phyloP scores from a whole-genome alignment of 345 rosid species.

The Eucalyptus cladocalyx region DNA sequence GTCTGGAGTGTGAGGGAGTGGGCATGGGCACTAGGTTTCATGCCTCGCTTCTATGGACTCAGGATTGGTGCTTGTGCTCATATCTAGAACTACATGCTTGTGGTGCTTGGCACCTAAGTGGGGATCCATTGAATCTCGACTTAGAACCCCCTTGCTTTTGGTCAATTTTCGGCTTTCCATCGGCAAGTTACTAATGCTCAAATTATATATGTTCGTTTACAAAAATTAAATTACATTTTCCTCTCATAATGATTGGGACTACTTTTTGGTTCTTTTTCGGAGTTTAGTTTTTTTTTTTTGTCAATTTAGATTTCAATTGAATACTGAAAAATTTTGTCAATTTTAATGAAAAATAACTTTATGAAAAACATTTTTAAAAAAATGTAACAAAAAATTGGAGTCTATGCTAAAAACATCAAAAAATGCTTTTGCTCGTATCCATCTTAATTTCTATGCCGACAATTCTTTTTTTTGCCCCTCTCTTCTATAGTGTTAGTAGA shows the following conservation, averaged over 20 bases:
- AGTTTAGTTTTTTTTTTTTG: too few relatives aligned
- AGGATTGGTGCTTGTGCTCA: not conserved
- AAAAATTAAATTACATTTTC: too few relatives aligned
- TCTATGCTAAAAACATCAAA: not conserved
- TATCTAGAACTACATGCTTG: too few relatives aligned
- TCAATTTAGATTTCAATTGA: too few relatives aligned
- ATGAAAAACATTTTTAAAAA: not conserved
- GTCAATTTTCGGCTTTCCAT: fast-evolving
- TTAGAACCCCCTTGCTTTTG: not conserved
- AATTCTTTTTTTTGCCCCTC: not conserved
- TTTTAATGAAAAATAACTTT: too few relatives aligned
- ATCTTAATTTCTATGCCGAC: not conserved
- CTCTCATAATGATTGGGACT: fast-evolving
- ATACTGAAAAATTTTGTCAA: too few relatives aligned
- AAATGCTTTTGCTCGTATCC: not conserved
- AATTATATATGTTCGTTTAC: not conserved
- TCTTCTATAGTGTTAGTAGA: not conserved
- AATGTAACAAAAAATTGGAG: not conserved
- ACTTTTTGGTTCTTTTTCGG: not conserved
- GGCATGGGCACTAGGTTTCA: not conserved
- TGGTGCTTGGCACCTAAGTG: not conserved
- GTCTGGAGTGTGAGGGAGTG: not conserved
- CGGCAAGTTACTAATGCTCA: fast-evolving
- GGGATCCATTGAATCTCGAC: fast-evolving
- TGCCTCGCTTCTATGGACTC: not conserved